These are phyloP conservation scores for Drosera spatulata DNA, from an alignment of 179 eudicot genomes.

Conservation along the genomic window DNA sequence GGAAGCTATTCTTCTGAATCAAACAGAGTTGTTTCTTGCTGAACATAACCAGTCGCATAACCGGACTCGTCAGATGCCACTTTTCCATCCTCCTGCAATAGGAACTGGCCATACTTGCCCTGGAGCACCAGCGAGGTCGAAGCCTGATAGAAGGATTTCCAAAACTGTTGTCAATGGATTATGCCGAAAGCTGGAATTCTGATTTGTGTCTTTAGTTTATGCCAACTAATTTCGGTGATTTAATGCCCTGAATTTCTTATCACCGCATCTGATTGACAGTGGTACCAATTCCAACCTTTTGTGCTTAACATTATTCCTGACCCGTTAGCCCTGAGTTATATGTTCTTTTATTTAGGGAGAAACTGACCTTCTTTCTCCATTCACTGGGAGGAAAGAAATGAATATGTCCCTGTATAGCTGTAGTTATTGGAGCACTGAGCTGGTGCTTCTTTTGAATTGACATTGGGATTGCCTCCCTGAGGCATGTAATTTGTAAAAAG, in stretches of 20 bases:
- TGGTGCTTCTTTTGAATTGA: too few relatives aligned
- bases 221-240: constrained; percentile 11
- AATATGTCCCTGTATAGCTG: too few relatives aligned
- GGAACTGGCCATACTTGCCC: constrained; percentile 54
- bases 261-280: too few relatives aligned
- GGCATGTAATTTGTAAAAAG: too few relatives aligned
- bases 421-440: too few relatives aligned
- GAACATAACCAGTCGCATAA: constrained; percentile 10
- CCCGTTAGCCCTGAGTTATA: too few relatives aligned
- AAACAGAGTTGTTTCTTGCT: constrained; percentile 19
- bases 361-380: too few relatives aligned
- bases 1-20: constrained; percentile 42
- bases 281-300: too few relatives aligned
- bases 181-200: constrained; percentile 57
- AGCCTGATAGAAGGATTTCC: constrained; percentile 17
- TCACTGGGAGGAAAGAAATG: too few relatives aligned
- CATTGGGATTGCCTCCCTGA: too few relatives aligned
- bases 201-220: constrained; percentile 7
- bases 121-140: constrained; percentile 40
- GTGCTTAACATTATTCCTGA: too few relatives aligned
- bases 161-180: constrained; percentile 30
- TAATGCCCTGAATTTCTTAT: neutral
- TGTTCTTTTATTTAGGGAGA: too few relatives aligned
- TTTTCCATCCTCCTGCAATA: constrained; percentile 23
- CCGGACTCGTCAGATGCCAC: constrained; percentile 24